These are phyloP conservation scores for Apophysomyces sp. DNA, from an alignment of 371 early-diverging fungal species.

Conservation along the genomic window DNA sequence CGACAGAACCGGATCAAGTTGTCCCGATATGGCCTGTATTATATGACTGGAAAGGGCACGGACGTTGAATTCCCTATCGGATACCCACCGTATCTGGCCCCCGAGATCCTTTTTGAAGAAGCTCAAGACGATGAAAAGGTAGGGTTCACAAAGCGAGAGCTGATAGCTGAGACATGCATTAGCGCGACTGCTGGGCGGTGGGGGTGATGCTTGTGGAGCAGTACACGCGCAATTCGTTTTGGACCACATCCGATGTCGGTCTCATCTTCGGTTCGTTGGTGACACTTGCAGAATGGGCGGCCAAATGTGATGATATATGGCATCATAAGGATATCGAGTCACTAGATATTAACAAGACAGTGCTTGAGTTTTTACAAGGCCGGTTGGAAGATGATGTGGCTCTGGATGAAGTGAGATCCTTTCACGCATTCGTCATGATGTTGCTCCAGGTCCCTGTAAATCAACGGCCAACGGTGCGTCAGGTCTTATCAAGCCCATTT, in stretches of 20 bases:
- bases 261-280: conserved; percentile 42
- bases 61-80: conserved; percentile 70
- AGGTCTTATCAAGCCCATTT: conserved; percentile 22
- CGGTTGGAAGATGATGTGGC: conserved; percentile 2
- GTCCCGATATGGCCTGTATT: conserved; percentile 61
- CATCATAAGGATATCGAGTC: conserved; percentile 25
- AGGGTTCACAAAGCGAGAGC: not conserved
- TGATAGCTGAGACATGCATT: not conserved
- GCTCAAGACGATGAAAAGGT: conserved; percentile 25
- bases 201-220: conserved; percentile 61
- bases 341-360: conserved; percentile 35
- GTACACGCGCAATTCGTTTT: conserved; percentile 54
- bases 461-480: conserved; percentile 9
- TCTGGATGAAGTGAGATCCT: conserved; percentile 11
- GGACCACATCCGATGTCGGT: conserved; percentile 51
- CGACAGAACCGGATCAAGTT: conserved; percentile 51
- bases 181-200: conserved; percentile 65
- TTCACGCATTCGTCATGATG: conserved; percentile 23
- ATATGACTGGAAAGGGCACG: conserved; percentile 59
- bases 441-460: conserved; percentile 23
- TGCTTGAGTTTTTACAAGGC: conserved; percentile 33
- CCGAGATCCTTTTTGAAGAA: conserved; percentile 28
- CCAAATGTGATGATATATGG: conserved; percentile 25
- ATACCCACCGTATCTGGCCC: conserved; percentile 38
- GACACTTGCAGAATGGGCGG: conserved; percentile 33